Evolutionary conservation across 2,329 filamentous ascomycete genomes (phyloP).

Genomic region (Apiospora phragmitis): DNA sequence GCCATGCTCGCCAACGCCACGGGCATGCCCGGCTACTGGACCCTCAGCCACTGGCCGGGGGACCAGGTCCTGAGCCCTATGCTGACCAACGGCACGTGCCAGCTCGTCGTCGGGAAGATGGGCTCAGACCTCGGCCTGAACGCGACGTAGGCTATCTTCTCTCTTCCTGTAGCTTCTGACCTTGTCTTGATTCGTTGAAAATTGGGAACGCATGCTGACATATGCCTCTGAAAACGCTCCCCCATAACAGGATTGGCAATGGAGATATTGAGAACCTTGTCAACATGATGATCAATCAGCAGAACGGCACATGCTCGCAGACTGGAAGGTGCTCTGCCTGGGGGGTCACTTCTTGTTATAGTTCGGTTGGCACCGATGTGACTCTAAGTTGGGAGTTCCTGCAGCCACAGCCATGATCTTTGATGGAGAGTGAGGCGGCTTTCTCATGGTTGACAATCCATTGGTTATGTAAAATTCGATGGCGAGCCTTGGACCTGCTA

Average conservation of each 20-base stretch:
- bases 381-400: background rate
- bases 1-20: background rate
- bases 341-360: background rate
- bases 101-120: background rate
- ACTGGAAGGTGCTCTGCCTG: background rate
- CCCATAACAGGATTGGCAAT: background rate
- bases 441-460: background rate
- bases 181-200: background rate
- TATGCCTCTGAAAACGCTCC: background rate
- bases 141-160: background rate
- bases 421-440: background rate
- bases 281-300: background rate
- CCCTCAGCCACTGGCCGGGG: background rate
- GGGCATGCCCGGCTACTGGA: background rate
- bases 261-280: background rate
- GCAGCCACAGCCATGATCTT: background rate
- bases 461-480: background rate
- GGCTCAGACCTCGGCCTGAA: background rate
- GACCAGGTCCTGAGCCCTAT: background rate
- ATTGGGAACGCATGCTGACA: background rate
- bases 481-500: background rate
- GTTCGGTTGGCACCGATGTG: background rate
- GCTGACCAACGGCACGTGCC: background rate
- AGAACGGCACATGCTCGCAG: background rate
- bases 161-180: background rate